Conservation (phyloP, 176 grass and related monocot genomes). For the Aegilops umbellulata region DNA sequence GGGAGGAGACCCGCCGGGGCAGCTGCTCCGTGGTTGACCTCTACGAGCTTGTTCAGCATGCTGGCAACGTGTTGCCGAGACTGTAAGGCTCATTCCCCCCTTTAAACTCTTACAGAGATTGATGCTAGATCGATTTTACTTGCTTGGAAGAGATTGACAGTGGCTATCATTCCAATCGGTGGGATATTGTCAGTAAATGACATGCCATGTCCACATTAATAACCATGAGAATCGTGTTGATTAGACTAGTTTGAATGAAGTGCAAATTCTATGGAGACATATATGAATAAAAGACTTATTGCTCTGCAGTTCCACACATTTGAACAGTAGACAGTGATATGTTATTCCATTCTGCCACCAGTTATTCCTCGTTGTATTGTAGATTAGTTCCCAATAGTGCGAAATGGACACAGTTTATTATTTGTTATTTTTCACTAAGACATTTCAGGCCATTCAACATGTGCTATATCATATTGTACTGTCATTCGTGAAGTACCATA, state of each 20-base stretch:
- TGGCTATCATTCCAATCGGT: neutral
- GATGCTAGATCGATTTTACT: neutral
- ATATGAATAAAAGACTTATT: neutral
- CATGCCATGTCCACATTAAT: neutral
- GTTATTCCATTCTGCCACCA: neutral
- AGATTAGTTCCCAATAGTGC: neutral
- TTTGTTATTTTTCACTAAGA: neutral
- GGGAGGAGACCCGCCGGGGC: slow-evolving; percentile 77
- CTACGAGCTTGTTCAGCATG: slow-evolving; percentile 95
- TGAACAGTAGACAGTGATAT: neutral
- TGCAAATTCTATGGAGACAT: neutral
- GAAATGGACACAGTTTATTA: neutral
- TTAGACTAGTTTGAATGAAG: slow-evolving; percentile 1
- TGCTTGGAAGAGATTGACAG: neutral
- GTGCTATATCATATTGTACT: neutral
- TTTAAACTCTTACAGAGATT: neutral
- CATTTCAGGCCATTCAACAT: neutral
- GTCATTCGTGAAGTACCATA: neutral
- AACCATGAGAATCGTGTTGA: neutral
- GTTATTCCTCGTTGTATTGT: neutral
- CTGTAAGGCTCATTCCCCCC: slow-evolving; percentile 53
- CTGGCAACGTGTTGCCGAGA: slow-evolving; percentile 91
- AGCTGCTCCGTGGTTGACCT: slow-evolving; percentile 85
- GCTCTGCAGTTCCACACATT: neutral
- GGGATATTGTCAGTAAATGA: neutral